Evolutionary conservation across 345 rosid species (phyloP).

Genomic region (Excoecaria cochinchinensis): DNA sequence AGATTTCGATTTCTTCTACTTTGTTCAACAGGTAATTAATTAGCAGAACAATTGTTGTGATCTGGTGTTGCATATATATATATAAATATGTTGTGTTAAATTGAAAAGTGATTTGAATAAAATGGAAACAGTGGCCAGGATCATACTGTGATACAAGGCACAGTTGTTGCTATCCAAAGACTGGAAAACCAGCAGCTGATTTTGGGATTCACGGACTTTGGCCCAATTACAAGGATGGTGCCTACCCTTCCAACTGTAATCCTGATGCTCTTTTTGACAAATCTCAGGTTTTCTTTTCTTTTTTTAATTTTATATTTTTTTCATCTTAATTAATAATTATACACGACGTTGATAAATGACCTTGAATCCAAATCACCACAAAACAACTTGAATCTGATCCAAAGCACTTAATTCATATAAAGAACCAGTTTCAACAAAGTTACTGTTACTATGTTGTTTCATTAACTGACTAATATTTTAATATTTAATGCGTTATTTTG

Average conservation of each 20-base stretch:
- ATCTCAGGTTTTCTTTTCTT: slow-evolving; percentile 45
- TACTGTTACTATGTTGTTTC: no score
- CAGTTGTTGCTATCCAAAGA: slow-evolving; percentile 73
- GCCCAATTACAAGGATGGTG: slow-evolving; percentile 77
- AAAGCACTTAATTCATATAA: no score
- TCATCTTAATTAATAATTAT: neutral
- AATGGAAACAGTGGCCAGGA: slow-evolving; percentile 76
- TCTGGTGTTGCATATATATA: no score
- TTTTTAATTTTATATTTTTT: neutral
- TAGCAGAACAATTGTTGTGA: no score
- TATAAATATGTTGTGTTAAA: no score
- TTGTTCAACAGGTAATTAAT: slow-evolving; percentile 59
- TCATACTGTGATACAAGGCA: slow-evolving; percentile 67
- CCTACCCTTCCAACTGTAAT: slow-evolving; percentile 64
- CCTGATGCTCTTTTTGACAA: slow-evolving; percentile 43
- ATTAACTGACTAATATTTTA: no score
- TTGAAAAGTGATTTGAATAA: no score
- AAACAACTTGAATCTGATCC: no score
- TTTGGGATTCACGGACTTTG: slow-evolving; percentile 93
- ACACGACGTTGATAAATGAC: no score
- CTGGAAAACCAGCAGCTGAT: slow-evolving; percentile 79
- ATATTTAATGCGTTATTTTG: no score
- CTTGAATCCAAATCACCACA: no score
- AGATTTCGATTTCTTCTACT: slow-evolving; percentile 88
- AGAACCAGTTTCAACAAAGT: no score